phyloP scores from a whole-genome alignment of 495 filamentous ascomycete species.

The Astrothelium subdiscretum region DNA sequence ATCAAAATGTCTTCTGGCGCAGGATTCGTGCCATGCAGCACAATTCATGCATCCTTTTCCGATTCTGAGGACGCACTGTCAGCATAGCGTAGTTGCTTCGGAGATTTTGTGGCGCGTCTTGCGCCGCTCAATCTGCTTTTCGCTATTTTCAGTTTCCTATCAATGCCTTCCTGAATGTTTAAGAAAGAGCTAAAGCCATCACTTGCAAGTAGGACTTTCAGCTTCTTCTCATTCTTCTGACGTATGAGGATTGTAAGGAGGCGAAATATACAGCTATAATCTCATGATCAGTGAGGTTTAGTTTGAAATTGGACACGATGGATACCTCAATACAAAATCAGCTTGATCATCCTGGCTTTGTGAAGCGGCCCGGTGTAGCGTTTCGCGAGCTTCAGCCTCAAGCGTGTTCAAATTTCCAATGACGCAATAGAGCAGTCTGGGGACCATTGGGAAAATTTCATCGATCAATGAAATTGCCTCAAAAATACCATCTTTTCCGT shows the following conservation, averaged over 20 bases:
- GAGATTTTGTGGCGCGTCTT: too few relatives aligned
- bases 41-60: too few relatives aligned
- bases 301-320: not conserved
- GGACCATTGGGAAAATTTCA: not conserved
- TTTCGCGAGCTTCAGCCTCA: not conserved
- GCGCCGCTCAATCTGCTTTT: too few relatives aligned
- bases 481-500: not conserved
- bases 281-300: not conserved
- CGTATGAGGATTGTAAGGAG: not conserved
- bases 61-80: too few relatives aligned
- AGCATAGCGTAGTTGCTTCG: too few relatives aligned
- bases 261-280: not conserved
- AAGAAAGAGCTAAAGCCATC: not conserved
- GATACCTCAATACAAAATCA: not conserved
- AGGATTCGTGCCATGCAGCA: too few relatives aligned
- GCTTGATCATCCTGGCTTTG: not conserved
- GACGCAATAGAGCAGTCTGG: not conserved
- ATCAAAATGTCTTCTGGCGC: too few relatives aligned
- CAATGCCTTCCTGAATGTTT: not conserved
- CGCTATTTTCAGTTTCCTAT: not conserved
- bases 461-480: not conserved
- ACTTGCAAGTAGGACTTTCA: not conserved
- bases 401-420: not conserved
- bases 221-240: not conserved
- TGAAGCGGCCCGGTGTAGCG: not conserved